Evolutionary conservation across 1,139 yeast species (phyloP).

Genomic region (Geotrichum europaeum): DNA sequence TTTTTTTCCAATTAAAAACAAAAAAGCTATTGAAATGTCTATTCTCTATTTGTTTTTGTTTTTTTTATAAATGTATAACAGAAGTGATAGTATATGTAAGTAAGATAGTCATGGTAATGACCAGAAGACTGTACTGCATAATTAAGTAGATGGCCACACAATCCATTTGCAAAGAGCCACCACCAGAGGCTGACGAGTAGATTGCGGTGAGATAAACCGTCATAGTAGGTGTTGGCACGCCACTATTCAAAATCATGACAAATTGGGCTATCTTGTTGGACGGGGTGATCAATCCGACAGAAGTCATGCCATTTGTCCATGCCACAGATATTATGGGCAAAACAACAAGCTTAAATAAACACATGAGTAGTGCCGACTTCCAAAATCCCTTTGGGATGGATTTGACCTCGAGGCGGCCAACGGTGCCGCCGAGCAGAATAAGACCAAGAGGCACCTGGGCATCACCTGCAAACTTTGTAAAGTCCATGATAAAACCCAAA

Average conservation of each 20-base stretch:
- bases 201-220: constrained; percentile 80
- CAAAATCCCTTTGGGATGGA: constrained; percentile 65
- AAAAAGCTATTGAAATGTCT: background rate
- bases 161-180: constrained; percentile 68
- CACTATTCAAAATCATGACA: constrained; percentile 70
- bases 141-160: constrained; percentile 70
- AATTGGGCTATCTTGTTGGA: constrained; percentile 54
- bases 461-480: constrained; percentile 67
- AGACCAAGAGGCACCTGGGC: constrained; percentile 89
- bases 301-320: constrained; percentile 46
- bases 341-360: constrained; percentile 44
- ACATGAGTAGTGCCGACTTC: constrained; percentile 48
- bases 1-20: constrained; percentile 36
- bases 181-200: constrained; percentile 52
- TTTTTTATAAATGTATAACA: constrained; percentile 12
- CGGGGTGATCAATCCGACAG: constrained; percentile 43
- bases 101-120: constrained; percentile 52
- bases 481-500: constrained; percentile 75
- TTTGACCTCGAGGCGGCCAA: constrained; percentile 61
- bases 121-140: constrained; percentile 57
- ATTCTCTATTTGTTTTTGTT: background rate
- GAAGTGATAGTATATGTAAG: constrained; percentile 35
- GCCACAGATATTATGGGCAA: constrained; percentile 59
- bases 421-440: constrained; percentile 75
- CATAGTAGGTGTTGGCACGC: constrained; percentile 82